phyloP scores from a whole-genome alignment of 805 yeast genomes.

The Wickerhamiella lipophila region DNA sequence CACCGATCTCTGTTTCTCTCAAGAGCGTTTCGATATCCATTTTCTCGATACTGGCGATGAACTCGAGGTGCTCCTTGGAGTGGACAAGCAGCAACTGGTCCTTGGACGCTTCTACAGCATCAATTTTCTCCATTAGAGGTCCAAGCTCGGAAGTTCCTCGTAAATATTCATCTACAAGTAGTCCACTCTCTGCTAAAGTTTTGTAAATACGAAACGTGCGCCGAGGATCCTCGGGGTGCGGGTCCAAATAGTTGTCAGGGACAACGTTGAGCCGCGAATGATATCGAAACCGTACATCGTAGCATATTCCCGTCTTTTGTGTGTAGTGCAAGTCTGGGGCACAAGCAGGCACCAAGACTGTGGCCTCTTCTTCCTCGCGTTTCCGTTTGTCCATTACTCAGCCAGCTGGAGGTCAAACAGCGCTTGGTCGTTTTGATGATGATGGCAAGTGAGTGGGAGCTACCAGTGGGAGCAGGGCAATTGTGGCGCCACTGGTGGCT shows the following conservation, averaged over 20 bases:
- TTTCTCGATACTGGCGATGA: slow-evolving; percentile 56
- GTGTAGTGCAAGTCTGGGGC: slow-evolving; percentile 10
- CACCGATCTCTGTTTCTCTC: slow-evolving; percentile 80
- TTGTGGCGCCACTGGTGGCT: too few relatives aligned
- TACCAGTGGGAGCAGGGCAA: too few relatives aligned
- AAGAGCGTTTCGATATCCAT: slow-evolving; percentile 68
- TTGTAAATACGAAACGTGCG: slow-evolving; percentile 89
- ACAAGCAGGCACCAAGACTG: slow-evolving; percentile 6
- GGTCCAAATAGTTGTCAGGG: slow-evolving; percentile 87
- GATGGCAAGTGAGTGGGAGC: too few relatives aligned
- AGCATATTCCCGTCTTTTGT: slow-evolving; percentile 78
- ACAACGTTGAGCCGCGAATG: slow-evolving; percentile 91
- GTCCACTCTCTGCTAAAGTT: slow-evolving; percentile 85
- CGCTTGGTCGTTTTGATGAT: not conserved
- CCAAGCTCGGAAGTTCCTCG: slow-evolving; percentile 68
- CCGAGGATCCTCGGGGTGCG: slow-evolving; percentile 98
- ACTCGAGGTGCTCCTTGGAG: slow-evolving; percentile 63
- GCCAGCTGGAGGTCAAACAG: slow-evolving; percentile 19
- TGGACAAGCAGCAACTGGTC: slow-evolving; percentile 85
- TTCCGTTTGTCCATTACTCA: slow-evolving; percentile 10
- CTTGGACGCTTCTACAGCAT: slow-evolving; percentile 74
- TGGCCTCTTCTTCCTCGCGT: slow-evolving; percentile 6
- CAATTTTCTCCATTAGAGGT: slow-evolving; percentile 74
- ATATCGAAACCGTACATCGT: slow-evolving; percentile 94
- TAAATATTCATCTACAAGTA: slow-evolving; percentile 65